Evolutionary conservation across 1,284 basidiomycete species (phyloP).

Genomic region (Xerocomus minutiporus): DNA sequence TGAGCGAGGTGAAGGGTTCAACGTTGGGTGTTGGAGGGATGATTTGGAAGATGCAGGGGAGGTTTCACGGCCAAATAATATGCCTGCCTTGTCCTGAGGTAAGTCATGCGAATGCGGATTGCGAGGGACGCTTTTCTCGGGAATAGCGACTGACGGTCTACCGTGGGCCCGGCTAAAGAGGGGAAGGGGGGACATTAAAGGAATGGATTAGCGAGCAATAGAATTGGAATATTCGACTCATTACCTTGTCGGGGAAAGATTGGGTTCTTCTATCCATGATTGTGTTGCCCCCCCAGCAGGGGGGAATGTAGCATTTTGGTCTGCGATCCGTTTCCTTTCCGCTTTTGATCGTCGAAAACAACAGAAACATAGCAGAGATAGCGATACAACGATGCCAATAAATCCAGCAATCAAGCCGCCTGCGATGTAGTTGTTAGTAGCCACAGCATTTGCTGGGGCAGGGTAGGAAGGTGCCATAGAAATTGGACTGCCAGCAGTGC

Average conservation of each 20-base stretch:
- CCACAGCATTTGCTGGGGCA: not conserved
- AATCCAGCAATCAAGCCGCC: slow-evolving; percentile 34
- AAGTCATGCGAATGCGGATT: slow-evolving; percentile 32
- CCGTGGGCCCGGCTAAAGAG: slow-evolving; percentile 45
- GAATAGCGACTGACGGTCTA: slow-evolving; percentile 46
- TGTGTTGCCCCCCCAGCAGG: slow-evolving; percentile 43
- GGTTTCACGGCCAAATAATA: slow-evolving; percentile 39
- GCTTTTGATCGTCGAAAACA: slow-evolving; percentile 39
- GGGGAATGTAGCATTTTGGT: slow-evolving; percentile 42
- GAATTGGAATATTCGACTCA: not conserved
- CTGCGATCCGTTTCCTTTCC: slow-evolving; percentile 35
- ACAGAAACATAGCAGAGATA: slow-evolving; percentile 34
- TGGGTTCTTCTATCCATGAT: slow-evolving; percentile 18
- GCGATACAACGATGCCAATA: slow-evolving; percentile 19
- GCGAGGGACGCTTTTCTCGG: slow-evolving; percentile 40
- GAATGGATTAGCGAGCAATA: slow-evolving; percentile 3
- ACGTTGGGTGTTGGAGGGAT: slow-evolving; percentile 2
- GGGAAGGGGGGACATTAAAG: slow-evolving; percentile 1
- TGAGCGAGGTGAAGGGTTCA: slow-evolving; percentile 14
- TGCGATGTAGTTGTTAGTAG: slow-evolving; percentile 36
- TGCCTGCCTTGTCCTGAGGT: slow-evolving; percentile 34
- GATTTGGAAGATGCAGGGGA: slow-evolving; percentile 33
- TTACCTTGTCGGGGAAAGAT: slow-evolving; percentile 13
- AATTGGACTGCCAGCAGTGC: not conserved
- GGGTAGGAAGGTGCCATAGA: slow-evolving; percentile 21